Conservation (phyloP, 768 basidiomycete genomes). For the Agrocybe praecox region DNA sequence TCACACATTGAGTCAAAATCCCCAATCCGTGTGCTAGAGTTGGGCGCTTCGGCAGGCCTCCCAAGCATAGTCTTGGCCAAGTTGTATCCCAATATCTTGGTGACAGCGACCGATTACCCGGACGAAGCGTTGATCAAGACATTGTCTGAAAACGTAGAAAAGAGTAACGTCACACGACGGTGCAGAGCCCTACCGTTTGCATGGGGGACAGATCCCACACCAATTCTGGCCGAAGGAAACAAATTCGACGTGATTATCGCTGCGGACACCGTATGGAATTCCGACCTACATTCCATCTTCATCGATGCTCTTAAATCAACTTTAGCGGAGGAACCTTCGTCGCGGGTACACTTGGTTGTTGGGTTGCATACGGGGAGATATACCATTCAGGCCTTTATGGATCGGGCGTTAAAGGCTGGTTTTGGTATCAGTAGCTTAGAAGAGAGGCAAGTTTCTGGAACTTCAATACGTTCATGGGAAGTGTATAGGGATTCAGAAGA, state of each 20-base stretch:
- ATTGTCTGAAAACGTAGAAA: slow-evolving; percentile 55
- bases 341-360: slow-evolving; percentile 68
- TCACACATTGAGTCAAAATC: slow-evolving; percentile 18
- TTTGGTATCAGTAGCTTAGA: slow-evolving; percentile 45
- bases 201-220: slow-evolving; percentile 60
- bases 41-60: slow-evolving; percentile 76
- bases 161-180: slow-evolving; percentile 48
- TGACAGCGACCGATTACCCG: slow-evolving; percentile 73
- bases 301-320: slow-evolving; percentile 52
- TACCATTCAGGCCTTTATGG: slow-evolving; percentile 65
- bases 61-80: slow-evolving; percentile 72
- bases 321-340: slow-evolving; percentile 40
- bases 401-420: slow-evolving; percentile 35
- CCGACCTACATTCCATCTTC: slow-evolving; percentile 57
- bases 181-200: slow-evolving; percentile 60
- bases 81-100: slow-evolving; percentile 35
- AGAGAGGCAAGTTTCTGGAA: slow-evolving; percentile 52
- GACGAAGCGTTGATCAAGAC: slow-evolving; percentile 62
- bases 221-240: slow-evolving; percentile 18
- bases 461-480: slow-evolving; percentile 48
- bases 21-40: slow-evolving; percentile 53
- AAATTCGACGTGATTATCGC: slow-evolving; percentile 69
- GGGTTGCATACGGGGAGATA: slow-evolving; percentile 80
- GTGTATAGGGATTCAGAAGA: slow-evolving; percentile 56
- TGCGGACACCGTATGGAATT: slow-evolving; percentile 81